Evolutionary conservation across 208 protist species (phyloP), one percentile per base, ranked within the genome.

Genomic region (Acanthamoeba quina): DNA sequence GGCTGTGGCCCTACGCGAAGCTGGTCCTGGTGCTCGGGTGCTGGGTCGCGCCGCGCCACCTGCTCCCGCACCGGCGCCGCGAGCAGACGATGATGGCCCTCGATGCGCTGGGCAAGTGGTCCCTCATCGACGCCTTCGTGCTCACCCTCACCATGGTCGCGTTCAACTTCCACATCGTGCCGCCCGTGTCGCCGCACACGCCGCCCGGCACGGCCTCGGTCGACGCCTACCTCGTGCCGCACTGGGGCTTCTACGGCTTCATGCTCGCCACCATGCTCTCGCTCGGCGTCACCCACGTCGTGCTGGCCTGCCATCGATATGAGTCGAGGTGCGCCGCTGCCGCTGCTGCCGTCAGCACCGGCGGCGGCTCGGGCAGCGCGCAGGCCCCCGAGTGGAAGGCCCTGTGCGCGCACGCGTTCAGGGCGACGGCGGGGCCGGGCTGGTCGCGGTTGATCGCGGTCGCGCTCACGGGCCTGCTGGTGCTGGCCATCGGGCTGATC

Each of bases 1-100:
- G 98, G 7, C 80, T 97, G 26, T 99, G 99, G 96, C 98, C 99
- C 3, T 99, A 99, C 95, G 74, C 98, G 54, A 99, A 99, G 96
- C 96, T 99, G 11, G n/a, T 97, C n/a, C 76, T 98, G 70, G 91
- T 98, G 94, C 60, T 97, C 26, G 1, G 94, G 11, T 68, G 70
- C 26, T 98, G 97, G 97, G 94, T 98, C 13, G 54, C 98, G 0
- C 96, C 97, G 66, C 96, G 95, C 47, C 95, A 92, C 26, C 80
- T 98, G 15, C 93, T 98, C 37, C 54, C 96, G 15, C 94, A 96
- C n/a, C 94, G 94, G 17, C 95, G 95, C 1, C 68, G 97, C 24
- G 96, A 97, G 68, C 52, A 34, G 24, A 56, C 97, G 0, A 95
- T 99, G 21, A 44, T 31, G 54, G 66, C 86, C n/a, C 68, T 99